Conservation (phyloP, 208 protist genomes). For the Crithidia sp. region DNA sequence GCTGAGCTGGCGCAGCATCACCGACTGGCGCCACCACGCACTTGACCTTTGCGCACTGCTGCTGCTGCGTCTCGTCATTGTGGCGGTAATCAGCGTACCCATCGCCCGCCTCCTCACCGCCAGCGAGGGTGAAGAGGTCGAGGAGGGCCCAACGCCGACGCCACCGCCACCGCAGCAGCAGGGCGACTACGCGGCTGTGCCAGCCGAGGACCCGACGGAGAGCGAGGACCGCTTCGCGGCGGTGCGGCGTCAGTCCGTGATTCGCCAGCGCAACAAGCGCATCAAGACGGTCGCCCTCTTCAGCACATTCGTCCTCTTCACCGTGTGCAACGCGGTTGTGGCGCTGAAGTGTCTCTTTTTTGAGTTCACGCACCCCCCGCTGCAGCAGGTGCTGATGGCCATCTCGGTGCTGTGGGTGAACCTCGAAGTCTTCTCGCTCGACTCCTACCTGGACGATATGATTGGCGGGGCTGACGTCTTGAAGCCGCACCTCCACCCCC, state of each 20-base stretch:
- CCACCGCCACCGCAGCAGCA: background rate
- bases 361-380: conserved; percentile 32
- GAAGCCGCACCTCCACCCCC: conserved; percentile 45
- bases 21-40: conserved; percentile 25
- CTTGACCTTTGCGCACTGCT: conserved; percentile 34
- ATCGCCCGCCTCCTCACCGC: conserved; percentile 14
- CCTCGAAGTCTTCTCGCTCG: conserved; percentile 45
- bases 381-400: conserved; percentile 46
- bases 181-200: conserved; percentile 14
- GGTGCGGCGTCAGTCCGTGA: conserved; percentile 19
- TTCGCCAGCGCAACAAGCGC: conserved; percentile 31
- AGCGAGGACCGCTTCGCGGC: conserved; percentile 18
- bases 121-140: background rate
- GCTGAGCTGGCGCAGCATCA: conserved; percentile 26
- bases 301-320: conserved; percentile 40
- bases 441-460: conserved; percentile 30
- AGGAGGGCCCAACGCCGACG: conserved; percentile 18
- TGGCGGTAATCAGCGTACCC: conserved; percentile 8
- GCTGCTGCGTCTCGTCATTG: conserved; percentile 26
- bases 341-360: conserved; percentile 58
- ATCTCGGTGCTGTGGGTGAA: conserved; percentile 54
- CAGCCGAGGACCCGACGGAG: background rate
- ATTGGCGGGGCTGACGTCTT: conserved; percentile 32
- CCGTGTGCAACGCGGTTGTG: conserved; percentile 36
- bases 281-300: conserved; percentile 33